Evolutionary conservation across 2,329 filamentous ascomycete genomes (phyloP), one percentile per base, ranked within the genome.

Genomic region (Xylariales sp.): DNA sequence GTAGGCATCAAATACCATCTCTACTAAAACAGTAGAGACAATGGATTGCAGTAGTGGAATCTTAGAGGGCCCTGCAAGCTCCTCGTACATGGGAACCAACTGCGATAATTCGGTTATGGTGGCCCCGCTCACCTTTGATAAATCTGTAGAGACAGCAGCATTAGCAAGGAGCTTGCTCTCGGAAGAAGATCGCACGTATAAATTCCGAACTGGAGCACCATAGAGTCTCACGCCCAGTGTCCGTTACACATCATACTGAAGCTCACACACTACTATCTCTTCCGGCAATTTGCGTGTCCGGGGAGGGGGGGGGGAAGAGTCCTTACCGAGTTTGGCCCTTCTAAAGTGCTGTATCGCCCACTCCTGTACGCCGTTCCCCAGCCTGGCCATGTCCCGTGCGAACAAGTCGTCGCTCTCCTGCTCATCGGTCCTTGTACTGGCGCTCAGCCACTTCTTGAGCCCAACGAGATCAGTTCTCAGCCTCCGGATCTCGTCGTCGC

Each of bases 301-400:
- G n/a, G n/a, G n/a, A n/a, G n/a, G 23, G n/a, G 23, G 23, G n/a
- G 8, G 8, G 23, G 23, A 25, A 25, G n/a, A 14, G 14, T 30
- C 57, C 66, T 49, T 54, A 74, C 72, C 64, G 32, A 83, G 60
- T 60, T 73, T 83, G 11, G 74, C 69, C 44, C 74, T 76, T 36
- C 83, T 70, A 47, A 84, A 88, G 54, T 84, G 76, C 18, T 76
- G 73, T 49, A 88, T 79, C 4, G 83, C 76, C 83, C 83, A 88
- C 50, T 88, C 86, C 61, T 87, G 82, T 48, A 86, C 60, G 17
- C 81, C 76, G 50, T 86, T 83, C 15, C 76, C 76, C 32, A 88
- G 56, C 40, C 73, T 69, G 34, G 71, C 67, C 66, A 85, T 76
- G 8, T 70, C 68, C 35, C 83, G 76, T 3, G 67, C 74, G 53